These are phyloP conservation scores for Acacia pycnantha DNA, from an alignment of 331 rosid genomes.

Conservation along the genomic window DNA sequence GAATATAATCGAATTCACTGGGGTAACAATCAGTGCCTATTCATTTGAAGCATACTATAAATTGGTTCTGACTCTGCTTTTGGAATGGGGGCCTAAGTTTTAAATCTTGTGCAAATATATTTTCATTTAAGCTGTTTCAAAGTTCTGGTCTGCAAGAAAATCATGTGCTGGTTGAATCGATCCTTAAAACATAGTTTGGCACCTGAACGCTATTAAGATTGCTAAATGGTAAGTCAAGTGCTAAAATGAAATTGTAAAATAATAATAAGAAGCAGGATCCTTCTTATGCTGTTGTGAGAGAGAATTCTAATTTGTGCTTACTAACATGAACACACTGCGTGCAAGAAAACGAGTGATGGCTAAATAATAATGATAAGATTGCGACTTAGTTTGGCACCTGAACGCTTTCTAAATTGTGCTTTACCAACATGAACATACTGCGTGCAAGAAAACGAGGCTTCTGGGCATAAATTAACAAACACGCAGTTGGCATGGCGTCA, in stretches of 20 bases:
- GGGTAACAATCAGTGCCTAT: background rate
- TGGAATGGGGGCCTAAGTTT: background rate
- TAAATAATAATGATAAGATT: too few relatives aligned
- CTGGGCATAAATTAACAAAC: background rate
- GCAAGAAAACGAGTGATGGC: background rate
- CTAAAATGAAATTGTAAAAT: background rate
- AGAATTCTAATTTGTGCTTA: background rate
- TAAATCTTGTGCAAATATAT: background rate
- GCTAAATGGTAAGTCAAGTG: background rate
- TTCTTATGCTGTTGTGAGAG: background rate
- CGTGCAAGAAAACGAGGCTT: background rate
- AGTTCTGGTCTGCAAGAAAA: background rate
- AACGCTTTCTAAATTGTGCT: too few relatives aligned
- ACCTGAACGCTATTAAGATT: background rate
- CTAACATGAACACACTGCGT: too few relatives aligned
- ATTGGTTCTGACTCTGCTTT: background rate
- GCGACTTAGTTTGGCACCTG: too few relatives aligned
- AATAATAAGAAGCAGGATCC: background rate
- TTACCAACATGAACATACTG: background rate
- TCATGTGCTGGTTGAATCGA: background rate
- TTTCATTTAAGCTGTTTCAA: background rate
- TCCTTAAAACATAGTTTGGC: background rate
- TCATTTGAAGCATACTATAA: background rate
- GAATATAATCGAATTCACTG: conserved; percentile 4
- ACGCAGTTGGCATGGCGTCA: background rate